Conservation (phyloP, 768 basidiomycete species). For the Lactarius akahatsu region DNA sequence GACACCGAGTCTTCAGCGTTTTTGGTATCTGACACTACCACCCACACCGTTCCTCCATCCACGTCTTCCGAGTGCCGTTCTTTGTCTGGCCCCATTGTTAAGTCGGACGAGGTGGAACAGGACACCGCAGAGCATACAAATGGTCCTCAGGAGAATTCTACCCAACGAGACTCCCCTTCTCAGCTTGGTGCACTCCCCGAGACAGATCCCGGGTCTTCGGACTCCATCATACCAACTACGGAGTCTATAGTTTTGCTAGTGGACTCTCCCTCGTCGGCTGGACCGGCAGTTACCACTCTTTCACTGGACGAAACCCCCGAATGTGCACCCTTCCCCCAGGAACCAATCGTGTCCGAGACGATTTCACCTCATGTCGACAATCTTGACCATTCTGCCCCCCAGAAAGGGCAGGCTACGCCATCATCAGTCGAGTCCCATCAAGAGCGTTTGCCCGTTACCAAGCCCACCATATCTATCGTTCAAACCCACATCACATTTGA, state of each 20-base stretch:
- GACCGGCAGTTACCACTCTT: background rate
- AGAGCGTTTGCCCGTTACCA: background rate
- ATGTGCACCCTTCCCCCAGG: background rate
- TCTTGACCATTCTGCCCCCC: background rate
- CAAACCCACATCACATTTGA: constrained; percentile 11
- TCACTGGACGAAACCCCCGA: background rate
- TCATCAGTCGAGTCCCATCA: constrained; percentile 3
- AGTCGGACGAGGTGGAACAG: background rate
- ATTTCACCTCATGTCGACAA: background rate
- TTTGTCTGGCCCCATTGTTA: constrained; percentile 1
- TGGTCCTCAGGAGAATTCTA: background rate
- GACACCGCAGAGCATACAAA: background rate
- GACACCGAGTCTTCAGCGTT: background rate
- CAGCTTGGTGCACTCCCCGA: background rate
- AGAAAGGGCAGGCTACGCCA: background rate
- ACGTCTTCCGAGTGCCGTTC: background rate
- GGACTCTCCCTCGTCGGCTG: constrained; percentile 5
- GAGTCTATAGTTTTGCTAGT: background rate
- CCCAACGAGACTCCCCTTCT: background rate
- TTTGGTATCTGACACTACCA: background rate
- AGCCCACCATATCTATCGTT: constrained; percentile 4
- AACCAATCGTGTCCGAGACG: background rate
- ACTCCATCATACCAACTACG: background rate
- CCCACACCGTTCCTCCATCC: background rate
- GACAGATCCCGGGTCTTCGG: constrained; percentile 1